Base-by-base conservation (phyloP, 345 rosid species). In the Ceriops decandra region DNA sequence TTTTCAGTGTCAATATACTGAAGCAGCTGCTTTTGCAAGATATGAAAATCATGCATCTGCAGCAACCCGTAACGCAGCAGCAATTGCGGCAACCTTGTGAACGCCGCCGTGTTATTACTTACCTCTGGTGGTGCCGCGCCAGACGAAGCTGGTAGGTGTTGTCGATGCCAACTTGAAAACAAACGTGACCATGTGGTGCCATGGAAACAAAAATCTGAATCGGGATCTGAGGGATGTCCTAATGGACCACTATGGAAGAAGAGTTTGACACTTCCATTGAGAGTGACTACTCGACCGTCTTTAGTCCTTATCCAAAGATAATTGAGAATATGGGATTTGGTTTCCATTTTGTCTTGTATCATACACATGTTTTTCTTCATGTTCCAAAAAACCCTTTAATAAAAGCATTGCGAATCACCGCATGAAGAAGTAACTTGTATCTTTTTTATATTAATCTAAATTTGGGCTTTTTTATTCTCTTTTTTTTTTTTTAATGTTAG, bases 271-370 rank as follows among this genome's bases (percentile, higher is more conserved):
- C 46, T 58, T 36, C 46, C 60, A 52, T 1, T 35, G 65, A 60
- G 58, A 68, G 19, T 46, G 68, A 68, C 76, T 35, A 60, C 71
- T 64, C 74, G 21, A 59, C 56, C 63, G 62, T 69, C 52, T 26
- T 49, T 26, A 1, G 16, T 72, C 71, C 49, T 69, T 7, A 70
- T 47, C 64, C 63, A 30, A 33, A 38, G 56, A 71, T 13, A 13
- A 38, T 47, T 47, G 52, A 61, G 52, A 53, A 47, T 7, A 6
- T 1, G 36, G 46, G 58, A 57, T 27, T 42, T 42, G 49, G 49
- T 13, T 42, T 42, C 19, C 17, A 3, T 13, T 15, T 42, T 42
- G 17, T 42, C 17, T 13, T 42, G 17, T 42, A 42, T 1, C 2
- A 42, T 13, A 42, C 1, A 11, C 49, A 38, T 38, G 16, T 42